Percentiles rank a stretch among this genome's conserved stretches.
Conservation (phyloP, 2,329 filamentous ascomycete genomes). For the Fonsecaea nubica region DNA sequence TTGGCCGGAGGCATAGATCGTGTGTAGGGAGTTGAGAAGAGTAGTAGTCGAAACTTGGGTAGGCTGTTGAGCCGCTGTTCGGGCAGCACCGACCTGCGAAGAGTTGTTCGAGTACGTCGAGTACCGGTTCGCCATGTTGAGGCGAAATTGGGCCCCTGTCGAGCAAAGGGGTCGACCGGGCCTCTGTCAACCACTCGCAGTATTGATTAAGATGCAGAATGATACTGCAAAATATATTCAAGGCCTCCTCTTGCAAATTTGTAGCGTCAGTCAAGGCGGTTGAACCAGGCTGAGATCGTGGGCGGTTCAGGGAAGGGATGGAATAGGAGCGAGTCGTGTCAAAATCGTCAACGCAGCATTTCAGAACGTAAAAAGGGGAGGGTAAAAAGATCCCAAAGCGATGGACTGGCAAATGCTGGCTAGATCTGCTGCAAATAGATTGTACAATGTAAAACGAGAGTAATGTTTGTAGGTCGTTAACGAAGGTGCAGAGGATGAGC, state of each 20-base stretch:
- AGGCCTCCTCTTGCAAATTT: not conserved
- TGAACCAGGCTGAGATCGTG: not conserved
- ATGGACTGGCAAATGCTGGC: conserved; percentile 1
- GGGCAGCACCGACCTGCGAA: conserved; percentile 62
- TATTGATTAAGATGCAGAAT: not conserved
- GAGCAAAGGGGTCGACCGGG: conserved; percentile 34
- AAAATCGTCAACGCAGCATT: conserved; percentile 19
- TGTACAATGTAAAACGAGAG: conserved; percentile 20
- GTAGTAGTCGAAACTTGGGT: conserved; percentile 90
- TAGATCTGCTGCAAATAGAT: conserved; percentile 4
- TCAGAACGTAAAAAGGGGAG: conserved; percentile 3
- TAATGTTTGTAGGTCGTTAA: not conserved
- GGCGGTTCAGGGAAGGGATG: conserved; percentile 11
- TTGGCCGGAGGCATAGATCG: conserved; percentile 79
- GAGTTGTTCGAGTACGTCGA: conserved; percentile 68
- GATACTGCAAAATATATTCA: not conserved
- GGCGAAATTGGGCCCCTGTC: conserved; percentile 29
- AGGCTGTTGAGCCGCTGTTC: conserved; percentile 68
- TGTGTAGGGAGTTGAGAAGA: conserved; percentile 88
- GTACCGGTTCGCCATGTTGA: conserved; percentile 64
- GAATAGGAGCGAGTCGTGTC: not conserved
- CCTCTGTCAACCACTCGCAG: conserved; percentile 8
- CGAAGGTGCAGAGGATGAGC: conserved; percentile 16
- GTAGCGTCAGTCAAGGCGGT: not conserved
- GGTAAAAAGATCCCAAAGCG: not conserved